Evolutionary conservation across 345 rosid species (phyloP).

Genomic region (Arabidopsis arenosa): DNA sequence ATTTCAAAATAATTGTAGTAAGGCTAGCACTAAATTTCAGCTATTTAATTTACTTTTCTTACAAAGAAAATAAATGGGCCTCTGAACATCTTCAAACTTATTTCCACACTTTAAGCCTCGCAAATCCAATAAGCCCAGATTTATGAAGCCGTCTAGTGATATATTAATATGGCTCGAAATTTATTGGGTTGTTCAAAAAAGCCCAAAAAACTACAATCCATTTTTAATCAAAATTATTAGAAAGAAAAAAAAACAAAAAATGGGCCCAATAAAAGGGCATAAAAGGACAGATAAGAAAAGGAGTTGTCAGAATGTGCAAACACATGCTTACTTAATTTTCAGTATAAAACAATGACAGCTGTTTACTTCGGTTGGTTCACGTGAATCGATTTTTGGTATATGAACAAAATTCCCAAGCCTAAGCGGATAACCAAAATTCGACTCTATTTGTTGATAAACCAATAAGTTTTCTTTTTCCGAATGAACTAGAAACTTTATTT

Average conservation of each 20-base stretch:
- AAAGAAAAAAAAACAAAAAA: background rate
- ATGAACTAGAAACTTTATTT: background rate
- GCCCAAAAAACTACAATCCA: background rate
- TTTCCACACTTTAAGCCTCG: background rate
- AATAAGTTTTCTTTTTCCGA: background rate
- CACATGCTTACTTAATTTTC: conserved; percentile 40
- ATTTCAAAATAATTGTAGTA: background rate
- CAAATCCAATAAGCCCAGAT: background rate
- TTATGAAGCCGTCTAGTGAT: background rate
- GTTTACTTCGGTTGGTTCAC: conserved; percentile 42
- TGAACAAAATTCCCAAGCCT: background rate
- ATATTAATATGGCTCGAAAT: background rate
- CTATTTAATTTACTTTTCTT: background rate
- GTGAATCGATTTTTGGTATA: conserved; percentile 29
- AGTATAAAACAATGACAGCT: conserved; percentile 34
- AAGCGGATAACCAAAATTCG: background rate
- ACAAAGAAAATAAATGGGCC: conserved; percentile 17
- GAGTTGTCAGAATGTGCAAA: conserved; percentile 46
- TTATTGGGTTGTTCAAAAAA: background rate
- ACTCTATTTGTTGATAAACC: background rate
- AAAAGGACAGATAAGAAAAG: conserved; percentile 42
- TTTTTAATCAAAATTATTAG: background rate
- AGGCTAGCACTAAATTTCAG: background rate
- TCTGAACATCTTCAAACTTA: background rate
- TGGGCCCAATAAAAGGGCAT: conserved; percentile 3